phyloP scores from a whole-genome alignment of 116 monocot species.

The Trichopus zeylanicus region DNA sequence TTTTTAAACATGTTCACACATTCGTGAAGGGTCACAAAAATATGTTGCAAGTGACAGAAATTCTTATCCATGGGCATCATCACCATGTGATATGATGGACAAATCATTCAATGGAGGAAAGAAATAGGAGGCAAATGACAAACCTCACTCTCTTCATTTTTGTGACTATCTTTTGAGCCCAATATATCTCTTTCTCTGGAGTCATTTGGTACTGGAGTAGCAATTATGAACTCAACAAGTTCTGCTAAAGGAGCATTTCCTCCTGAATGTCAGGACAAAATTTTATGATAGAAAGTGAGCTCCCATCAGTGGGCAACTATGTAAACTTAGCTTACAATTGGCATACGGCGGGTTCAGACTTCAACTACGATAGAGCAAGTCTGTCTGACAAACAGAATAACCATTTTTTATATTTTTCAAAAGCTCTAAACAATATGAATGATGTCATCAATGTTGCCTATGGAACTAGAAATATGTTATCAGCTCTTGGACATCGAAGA shows the following conservation, averaged over 20 bases:
- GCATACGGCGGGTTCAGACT: too few species aligned
- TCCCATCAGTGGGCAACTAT: not conserved
- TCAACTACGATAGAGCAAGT: too few species aligned
- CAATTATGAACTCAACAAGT: slow-evolving; percentile 52
- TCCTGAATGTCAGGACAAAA: slow-evolving; percentile 29
- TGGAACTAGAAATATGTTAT: too few species aligned
- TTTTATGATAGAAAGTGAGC: not conserved
- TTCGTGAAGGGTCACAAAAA: too few species aligned
- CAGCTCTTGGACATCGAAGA: not conserved
- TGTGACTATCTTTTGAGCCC: slow-evolving; percentile 7
- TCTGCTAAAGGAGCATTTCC: slow-evolving; percentile 39
- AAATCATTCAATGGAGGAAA: not conserved
- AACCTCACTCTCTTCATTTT: slow-evolving; percentile 21
- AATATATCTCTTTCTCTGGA: slow-evolving; percentile 14
- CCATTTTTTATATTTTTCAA: too few species aligned
- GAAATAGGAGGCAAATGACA: not conserved
- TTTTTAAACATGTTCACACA: too few species aligned
- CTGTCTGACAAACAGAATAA: too few species aligned
- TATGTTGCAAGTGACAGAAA: too few species aligned
- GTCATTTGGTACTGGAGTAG: slow-evolving; percentile 14
- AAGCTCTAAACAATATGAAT: too few species aligned
- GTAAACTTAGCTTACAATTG: not conserved
- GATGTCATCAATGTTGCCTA: too few species aligned
- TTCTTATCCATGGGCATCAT: too few species aligned
- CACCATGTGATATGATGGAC: too few species aligned